Base-by-base conservation (phyloP, 805 yeast species). In the Isabelozyma rhagii region DNA sequence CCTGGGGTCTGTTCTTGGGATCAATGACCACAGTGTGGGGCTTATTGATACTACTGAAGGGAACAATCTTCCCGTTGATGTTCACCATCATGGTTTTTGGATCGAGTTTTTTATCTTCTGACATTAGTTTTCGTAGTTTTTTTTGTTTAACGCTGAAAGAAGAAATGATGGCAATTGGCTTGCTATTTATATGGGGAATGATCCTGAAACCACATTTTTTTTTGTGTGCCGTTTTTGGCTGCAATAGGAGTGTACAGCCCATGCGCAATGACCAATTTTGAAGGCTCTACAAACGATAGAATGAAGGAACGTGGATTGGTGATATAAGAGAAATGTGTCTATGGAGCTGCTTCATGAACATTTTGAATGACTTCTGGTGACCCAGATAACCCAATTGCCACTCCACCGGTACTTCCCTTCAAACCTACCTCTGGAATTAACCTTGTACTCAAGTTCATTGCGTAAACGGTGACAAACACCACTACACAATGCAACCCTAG, bases 401-500 rank as follows among this genome's bases (percentile, higher is more conserved):
- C 57, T 1, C 78, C 78, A 1, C 78, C 79, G 11, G 78, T 74
- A 52, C 76, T 69, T 10, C 57, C 48, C 44, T 64, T 69, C 34
- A 67, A 55, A 1, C 78, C 78, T 1, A 74, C 75, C 52, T 74
- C 84, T 0, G 83, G 78, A 10, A 79, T 74, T 63, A 74, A 55
- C 29, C 66, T 63, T 5, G 74, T 64, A 39, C 78, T 78, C 29
- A 79, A 53, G 46, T 75, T 72, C 67, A 83, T 75, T 15, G 81
- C 74, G 54, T 80, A 80, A 46, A 85, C 68, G 44, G 83, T 79
- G 62, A 85, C 75, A 51, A 82, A 59, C 82, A 89, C 79, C 31
- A 91, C 86, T 34, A 90, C 66, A 11, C 83, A 71, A 67, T 92
- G 97, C 51, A 93, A 69, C 5, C 87, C 87, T 10, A 82, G 58